Evolutionary conservation across 2,329 filamentous ascomycete species (phyloP), one percentile per base, ranked within the genome.

Genomic region (Alternaria dauci): DNA sequence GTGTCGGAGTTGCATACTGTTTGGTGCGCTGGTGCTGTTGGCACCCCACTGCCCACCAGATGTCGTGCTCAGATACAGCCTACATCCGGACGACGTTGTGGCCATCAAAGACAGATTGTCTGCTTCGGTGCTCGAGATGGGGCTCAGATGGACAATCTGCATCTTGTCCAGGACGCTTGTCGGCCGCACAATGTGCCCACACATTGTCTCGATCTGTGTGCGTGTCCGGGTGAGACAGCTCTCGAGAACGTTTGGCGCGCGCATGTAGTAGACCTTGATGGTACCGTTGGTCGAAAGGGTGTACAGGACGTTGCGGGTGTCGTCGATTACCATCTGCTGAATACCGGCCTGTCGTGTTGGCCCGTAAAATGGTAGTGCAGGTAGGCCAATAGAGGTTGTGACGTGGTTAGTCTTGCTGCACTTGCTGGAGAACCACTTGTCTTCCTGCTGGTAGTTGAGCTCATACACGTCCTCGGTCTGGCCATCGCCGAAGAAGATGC

Each of bases 1-100:
- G 73, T 96, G 95, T 69, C 96, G 91, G n/a, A 97, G 89, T 78
- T 97, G 94, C 93, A 99, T 97, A 79, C 93, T 97, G 70, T 92
- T 94, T 0, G 95, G 94, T 0, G 91, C 89, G 59, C 85, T 89
- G 8, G 87, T 85, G 20, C 86, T 84, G 23, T 86, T 86, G 14
- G 85, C 85, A 56, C 81, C 80, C 80, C 90, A 91, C 30, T 60
- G 56, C 2, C 88, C 87, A 18, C 92, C 90, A 65, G 90, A 91
- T 0, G 93, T 97, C 5, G 94, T 93, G 74, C 93, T 98, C 55
- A 99, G 85, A 76, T 95, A 98, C 5, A 99, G 87, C 23, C 95
- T 89, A 75, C 94, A 96, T 20, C 96, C 95, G 0, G 93, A 96
- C 59, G 90, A 90, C 0, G 94, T 98, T 14, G 94, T 89, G 2